phyloP scores from a whole-genome alignment of 768 basidiomycete genomes.

The Phanerochaete sordida region DNA sequence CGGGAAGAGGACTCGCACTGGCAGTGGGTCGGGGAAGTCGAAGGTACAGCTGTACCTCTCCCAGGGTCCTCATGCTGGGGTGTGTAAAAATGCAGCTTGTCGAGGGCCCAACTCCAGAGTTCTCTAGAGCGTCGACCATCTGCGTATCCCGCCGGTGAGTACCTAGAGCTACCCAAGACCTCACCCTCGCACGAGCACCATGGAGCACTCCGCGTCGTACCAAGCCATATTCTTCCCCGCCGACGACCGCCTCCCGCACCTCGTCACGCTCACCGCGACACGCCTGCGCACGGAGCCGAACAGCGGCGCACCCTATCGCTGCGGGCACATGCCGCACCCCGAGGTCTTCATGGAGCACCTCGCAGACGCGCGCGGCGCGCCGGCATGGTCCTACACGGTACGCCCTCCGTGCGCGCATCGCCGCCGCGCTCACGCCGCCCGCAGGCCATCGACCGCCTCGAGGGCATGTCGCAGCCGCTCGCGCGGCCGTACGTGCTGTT shows the following conservation, averaged over 20 bases:
- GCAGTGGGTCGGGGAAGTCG: no score
- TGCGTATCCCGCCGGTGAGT: no score
- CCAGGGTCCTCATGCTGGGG: no score
- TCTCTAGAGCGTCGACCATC: no score
- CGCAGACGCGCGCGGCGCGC: conserved; percentile 65
- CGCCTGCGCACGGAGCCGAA: conserved; percentile 30
- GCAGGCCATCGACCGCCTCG: conserved; percentile 69
- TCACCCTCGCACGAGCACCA: conserved; percentile 23
- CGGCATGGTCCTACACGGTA: conserved; percentile 76
- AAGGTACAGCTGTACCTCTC: no score
- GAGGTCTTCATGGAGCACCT: conserved; percentile 86
- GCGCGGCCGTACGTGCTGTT: conserved; percentile 78
- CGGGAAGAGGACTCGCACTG: no score
- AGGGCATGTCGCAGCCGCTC: conserved; percentile 78
- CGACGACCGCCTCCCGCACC: conserved; percentile 74
- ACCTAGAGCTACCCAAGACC: no score
- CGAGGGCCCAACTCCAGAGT: no score
- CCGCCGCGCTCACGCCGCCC: not conserved
- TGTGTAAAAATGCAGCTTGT: no score
- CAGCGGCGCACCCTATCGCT: conserved; percentile 30
- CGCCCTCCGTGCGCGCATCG: conserved; percentile 13
- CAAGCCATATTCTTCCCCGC: conserved; percentile 77
- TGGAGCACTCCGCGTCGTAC: conserved; percentile 61
- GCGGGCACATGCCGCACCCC: conserved; percentile 72
- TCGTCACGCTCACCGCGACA: conserved; percentile 77